These are phyloP conservation scores for Phalaenopsis hybrid DNA, from an alignment of 116 monocot genomes.

Conservation along the genomic window DNA sequence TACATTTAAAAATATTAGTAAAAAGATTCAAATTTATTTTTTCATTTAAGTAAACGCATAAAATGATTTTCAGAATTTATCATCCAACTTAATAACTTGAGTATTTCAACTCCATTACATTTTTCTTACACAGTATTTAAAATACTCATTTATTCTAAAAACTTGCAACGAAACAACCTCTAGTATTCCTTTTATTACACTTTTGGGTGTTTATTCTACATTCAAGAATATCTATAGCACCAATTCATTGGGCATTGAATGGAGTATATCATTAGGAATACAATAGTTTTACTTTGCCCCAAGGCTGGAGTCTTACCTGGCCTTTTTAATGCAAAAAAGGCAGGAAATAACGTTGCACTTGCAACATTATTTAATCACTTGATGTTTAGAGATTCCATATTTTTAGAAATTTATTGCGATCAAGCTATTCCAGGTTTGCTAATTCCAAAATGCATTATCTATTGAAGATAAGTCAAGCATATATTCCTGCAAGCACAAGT, in stretches of 20 bases:
- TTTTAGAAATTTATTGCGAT: not conserved
- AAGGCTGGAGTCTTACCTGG: not conserved
- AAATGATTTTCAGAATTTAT: too few relatives aligned
- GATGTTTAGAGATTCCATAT: not conserved
- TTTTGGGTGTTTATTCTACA: not conserved
- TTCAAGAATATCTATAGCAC: not conserved
- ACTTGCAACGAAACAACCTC: too few relatives aligned
- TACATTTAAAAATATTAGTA: too few relatives aligned
- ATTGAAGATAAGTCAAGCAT: not conserved
- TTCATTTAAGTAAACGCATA: too few relatives aligned
- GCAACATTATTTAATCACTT: not conserved
- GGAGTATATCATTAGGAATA: not conserved
- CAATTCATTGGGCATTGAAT: not conserved
- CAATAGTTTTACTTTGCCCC: not conserved
- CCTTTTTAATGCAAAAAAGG: not conserved
- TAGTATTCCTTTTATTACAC: not conserved
- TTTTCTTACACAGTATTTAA: too few relatives aligned
- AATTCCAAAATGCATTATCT: not conserved
- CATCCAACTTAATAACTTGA: too few relatives aligned
- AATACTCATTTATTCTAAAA: too few relatives aligned
- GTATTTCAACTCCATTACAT: too few relatives aligned
- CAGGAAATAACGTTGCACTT: not conserved
- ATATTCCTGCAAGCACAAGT: not conserved
- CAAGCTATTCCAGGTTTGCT: not conserved
- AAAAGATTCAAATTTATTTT: too few relatives aligned